phyloP scores from a whole-genome alignment of 2,329 filamentous ascomycete genomes.

The Triangularia setosa region DNA sequence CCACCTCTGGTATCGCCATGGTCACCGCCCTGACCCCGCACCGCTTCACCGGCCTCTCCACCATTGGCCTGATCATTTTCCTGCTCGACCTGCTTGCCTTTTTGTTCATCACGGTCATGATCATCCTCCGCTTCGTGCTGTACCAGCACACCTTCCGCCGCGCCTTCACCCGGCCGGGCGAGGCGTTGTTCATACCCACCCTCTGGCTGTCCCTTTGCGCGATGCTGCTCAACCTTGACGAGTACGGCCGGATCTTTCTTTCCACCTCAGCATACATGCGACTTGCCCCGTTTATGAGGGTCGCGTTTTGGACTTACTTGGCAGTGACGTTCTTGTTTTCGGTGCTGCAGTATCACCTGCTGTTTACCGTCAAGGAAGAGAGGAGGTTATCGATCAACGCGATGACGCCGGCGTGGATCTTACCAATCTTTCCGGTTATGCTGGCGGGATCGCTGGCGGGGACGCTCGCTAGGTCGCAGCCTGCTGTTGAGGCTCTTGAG shows the following conservation, averaged over 20 bases:
- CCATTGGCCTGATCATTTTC: constrained; percentile 49
- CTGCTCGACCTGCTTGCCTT: constrained; percentile 48
- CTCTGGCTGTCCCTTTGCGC: constrained; percentile 59
- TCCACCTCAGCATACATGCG: constrained; percentile 37
- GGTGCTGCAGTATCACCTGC: constrained; percentile 53
- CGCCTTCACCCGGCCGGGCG: constrained; percentile 47
- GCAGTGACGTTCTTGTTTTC: constrained; percentile 49
- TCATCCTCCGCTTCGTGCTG: constrained; percentile 42
- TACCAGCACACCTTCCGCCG: constrained; percentile 40
- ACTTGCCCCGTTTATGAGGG: constrained; percentile 48
- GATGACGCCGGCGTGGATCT: constrained; percentile 60
- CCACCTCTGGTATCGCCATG: constrained; percentile 31
- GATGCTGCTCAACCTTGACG: constrained; percentile 51
- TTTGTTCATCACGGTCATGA: constrained; percentile 30
- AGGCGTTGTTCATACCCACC: constrained; percentile 57
- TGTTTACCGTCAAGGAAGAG: constrained; percentile 47
- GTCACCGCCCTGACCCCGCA: constrained; percentile 29
- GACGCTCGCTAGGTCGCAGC: constrained; percentile 47
- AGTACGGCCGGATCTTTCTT: constrained; percentile 43
- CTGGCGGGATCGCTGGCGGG: constrained; percentile 57
- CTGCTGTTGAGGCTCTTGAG: constrained; percentile 43
- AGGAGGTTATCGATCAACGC: constrained; percentile 42
- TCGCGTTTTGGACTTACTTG: constrained; percentile 61
- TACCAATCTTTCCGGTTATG: constrained; percentile 62
- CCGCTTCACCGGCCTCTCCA: constrained; percentile 45